Base-by-base conservation (phyloP, 2,329 filamentous ascomycete genomes). In the Aspergillus ochraceus region DNA sequence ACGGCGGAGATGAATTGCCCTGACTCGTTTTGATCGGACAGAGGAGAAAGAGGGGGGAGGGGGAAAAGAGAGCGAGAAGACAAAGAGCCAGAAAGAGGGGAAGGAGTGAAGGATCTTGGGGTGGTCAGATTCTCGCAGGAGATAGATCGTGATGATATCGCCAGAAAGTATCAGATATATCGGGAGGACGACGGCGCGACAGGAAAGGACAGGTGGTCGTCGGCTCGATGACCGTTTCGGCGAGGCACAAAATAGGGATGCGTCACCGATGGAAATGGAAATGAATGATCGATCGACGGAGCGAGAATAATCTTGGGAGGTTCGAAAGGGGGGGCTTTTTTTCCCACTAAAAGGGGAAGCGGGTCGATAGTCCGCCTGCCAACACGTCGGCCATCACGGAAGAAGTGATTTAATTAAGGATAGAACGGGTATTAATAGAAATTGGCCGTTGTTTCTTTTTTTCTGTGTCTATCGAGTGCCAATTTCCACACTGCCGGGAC, bases 281-380 rank as follows among this genome's bases (percentile, higher is more conserved):
- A 63, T 60, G 54, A 58, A 19, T 58, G 57, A 66, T 56, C 47
- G 65, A 68, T 68, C 64, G 60, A 59, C 64, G 45, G 56, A 57
- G 49, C 45, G 50, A 62, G 59, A 59, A 64, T 57, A 64, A 60
- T 60, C 58, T 59, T 60, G 59, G 56, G 57, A 59, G 52, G 55
- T 64, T 63, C 54, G 55, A 66, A 66, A 66, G 65, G 66, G 66
- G 66, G 63, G 49, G 36, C 57, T 60, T 62, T 64, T 66, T 62
- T 66, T 57, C 22, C 57, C 60, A 65, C 64, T 65, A 68, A 68
- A 67, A 63, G 66, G 66, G 61, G 65, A 66, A 66, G 65, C 66
- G 66, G 66, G 66, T 68, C 66, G 50, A 66, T 64, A 60, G 61
- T 57, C 53, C 46, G 36, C 42, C 46, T 46, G 56, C 54, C 47